Evolutionary conservation across 345 rosid genomes (phyloP).

Genomic region (Passiflora organensis): DNA sequence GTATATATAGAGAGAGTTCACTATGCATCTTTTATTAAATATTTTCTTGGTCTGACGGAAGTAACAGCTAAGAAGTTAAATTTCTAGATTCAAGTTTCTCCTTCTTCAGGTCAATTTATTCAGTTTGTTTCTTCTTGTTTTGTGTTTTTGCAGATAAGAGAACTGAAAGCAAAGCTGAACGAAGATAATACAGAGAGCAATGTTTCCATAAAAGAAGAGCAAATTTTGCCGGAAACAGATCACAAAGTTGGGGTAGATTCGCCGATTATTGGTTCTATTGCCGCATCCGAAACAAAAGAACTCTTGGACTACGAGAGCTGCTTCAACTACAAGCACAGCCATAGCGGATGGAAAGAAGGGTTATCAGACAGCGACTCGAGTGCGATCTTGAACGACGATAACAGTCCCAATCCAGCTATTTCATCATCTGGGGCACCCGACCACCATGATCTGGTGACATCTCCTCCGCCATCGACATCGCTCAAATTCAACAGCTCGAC

Average conservation of each 20-base stretch:
- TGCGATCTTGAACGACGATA: constrained; percentile 73
- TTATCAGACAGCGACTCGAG: constrained; percentile 90
- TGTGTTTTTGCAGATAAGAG: constrained; percentile 53
- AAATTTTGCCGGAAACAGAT: constrained; percentile 34
- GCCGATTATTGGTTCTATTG: constrained; percentile 22
- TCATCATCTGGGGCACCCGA: constrained; percentile 36
- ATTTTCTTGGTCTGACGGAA: no score
- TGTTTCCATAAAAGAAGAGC: constrained; percentile 61
- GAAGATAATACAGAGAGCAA: constrained; percentile 56
- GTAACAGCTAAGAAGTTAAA: no score
- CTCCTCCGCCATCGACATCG: constrained; percentile 16
- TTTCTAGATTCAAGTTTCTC: no score
- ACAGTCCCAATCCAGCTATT: constrained; percentile 52
- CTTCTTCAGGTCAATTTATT: no score
- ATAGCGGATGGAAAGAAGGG: constrained; percentile 43
- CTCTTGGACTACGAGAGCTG: constrained; percentile 43
- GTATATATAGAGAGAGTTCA: constrained; percentile 20
- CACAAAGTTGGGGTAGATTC: constrained; percentile 22
- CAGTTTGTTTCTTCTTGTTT: no score
- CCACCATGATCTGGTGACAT: constrained; percentile 29
- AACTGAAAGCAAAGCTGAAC: constrained; percentile 62
- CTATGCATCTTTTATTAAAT: background rate
- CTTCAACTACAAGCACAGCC: constrained; percentile 18
- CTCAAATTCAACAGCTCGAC: constrained; percentile 12
- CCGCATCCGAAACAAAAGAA: constrained; percentile 22